These are phyloP conservation scores for Zymoseptoria brevis DNA, from an alignment of 2,329 filamentous ascomycete genomes.

Conservation along the genomic window DNA sequence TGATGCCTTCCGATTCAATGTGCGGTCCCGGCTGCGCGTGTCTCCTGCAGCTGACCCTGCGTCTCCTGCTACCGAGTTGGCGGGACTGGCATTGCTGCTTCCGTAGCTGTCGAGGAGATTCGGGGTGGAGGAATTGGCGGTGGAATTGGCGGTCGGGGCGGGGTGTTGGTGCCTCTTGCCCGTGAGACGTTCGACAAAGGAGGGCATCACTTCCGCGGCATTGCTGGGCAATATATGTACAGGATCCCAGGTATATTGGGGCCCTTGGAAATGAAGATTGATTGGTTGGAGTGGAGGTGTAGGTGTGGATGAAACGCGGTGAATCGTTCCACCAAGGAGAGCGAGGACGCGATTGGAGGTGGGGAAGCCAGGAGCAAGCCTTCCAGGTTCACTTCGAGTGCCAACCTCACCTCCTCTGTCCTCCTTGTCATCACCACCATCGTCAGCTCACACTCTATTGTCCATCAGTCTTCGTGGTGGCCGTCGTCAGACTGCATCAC, in stretches of 20 bases:
- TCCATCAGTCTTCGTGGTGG: neutral
- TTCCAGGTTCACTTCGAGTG: neutral
- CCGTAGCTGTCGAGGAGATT: neutral
- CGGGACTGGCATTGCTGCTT: neutral
- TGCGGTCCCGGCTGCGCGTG: neutral
- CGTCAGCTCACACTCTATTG: neutral
- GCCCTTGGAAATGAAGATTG: neutral
- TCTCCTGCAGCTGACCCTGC: neutral
- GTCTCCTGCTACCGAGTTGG: neutral
- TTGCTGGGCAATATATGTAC: neutral
- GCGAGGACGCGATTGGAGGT: neutral
- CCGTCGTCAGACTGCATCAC: neutral
- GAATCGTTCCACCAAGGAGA: neutral
- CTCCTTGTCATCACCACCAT: neutral
- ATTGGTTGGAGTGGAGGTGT: neutral
- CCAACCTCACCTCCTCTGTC: neutral
- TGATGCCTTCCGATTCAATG: neutral
- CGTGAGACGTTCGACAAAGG: neutral
- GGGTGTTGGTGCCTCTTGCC: neutral
- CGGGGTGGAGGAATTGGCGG: neutral
- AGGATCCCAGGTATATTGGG: neutral
- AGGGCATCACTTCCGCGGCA: neutral
- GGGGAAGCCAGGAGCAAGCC: neutral
- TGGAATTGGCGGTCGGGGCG: neutral
- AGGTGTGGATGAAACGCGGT: neutral